Conservation (phyloP, 208 protist species). For the Acanthamoeba quina region DNA sequence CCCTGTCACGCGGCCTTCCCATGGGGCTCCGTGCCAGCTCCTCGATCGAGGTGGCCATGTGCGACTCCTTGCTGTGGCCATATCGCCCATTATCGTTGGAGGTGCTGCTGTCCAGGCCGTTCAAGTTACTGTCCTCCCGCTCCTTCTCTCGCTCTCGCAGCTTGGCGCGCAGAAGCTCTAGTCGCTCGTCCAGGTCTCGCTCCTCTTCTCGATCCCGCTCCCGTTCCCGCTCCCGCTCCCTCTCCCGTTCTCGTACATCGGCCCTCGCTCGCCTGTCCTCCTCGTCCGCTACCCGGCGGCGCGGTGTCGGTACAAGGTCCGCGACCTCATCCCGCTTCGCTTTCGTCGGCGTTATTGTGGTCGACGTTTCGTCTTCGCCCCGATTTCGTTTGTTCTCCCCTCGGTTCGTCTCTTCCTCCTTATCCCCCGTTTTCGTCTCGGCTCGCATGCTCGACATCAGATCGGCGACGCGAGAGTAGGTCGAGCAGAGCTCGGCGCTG, state of each 20-base stretch:
- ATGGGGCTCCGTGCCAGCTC: not conserved
- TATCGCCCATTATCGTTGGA: slow-evolving; percentile 13
- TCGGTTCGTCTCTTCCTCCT: slow-evolving; percentile 2
- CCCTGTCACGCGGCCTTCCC: not conserved
- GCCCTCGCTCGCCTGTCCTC: not conserved
- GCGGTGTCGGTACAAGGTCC: not conserved
- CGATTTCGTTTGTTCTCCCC: not conserved
- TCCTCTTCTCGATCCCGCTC: slow-evolving; percentile 46
- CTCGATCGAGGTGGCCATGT: not conserved
- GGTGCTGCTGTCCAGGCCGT: not conserved
- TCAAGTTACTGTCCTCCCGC: slow-evolving; percentile 6
- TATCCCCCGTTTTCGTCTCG: not conserved
- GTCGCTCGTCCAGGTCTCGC: not conserved
- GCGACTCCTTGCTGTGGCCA: not conserved
- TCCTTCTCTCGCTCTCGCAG: slow-evolving; percentile 34
- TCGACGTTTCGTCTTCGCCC: not conserved
- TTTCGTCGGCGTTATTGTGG: not conserved
- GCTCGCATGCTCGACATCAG: slow-evolving; percentile 28
- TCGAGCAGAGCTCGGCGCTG: slow-evolving; percentile 16
- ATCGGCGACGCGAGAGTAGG: slow-evolving; percentile 54
- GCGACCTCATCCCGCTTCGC: not conserved
- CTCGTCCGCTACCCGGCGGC: not conserved
- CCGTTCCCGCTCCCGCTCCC: slow-evolving; percentile 45
- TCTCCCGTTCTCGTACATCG: slow-evolving; percentile 11
- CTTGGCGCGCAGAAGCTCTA: not conserved